Percentiles rank a stretch among this genome's conserved stretches.
Conservation (phyloP, 1,284 basidiomycete genomes). For the Sporisorium iseilematis-ciliati region DNA sequence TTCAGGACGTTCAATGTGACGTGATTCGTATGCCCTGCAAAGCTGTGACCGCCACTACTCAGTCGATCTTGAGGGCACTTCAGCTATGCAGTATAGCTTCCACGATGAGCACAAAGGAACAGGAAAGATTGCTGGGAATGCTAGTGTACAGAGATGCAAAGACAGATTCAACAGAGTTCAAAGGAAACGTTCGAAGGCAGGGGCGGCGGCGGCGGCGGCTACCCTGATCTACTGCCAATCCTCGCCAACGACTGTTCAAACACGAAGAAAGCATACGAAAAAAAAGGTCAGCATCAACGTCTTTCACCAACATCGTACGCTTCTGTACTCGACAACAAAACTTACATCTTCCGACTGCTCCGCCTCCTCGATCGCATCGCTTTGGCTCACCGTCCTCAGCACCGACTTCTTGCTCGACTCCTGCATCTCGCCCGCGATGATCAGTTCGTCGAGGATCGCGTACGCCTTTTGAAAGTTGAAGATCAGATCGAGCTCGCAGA, state of each 20-base stretch:
- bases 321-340: slow-evolving; percentile 5
- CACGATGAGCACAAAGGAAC: background rate
- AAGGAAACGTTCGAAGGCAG: background rate
- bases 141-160: slow-evolving; percentile 17
- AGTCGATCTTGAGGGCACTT: background rate
- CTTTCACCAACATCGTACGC: background rate
- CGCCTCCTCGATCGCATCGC: slow-evolving; percentile 69
- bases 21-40: background rate
- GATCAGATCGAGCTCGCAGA: slow-evolving; percentile 70
- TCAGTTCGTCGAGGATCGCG: slow-evolving; percentile 85
- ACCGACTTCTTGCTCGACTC: slow-evolving; percentile 99
- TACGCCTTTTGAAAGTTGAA: slow-evolving; percentile 70
- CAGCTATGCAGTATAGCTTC: background rate
- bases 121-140: slow-evolving; percentile 2
- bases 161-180: background rate
- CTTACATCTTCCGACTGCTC: slow-evolving; percentile 70
- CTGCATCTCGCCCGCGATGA: slow-evolving; percentile 97
- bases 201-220: background rate
- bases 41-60: background rate
- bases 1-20: no score
- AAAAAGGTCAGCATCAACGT: slow-evolving; percentile 5
- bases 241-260: slow-evolving; percentile 54
- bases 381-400: slow-evolving; percentile 79
- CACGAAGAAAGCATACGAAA: background rate
- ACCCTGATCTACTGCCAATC: slow-evolving; percentile 62